Percentiles rank a stretch among this genome's conserved stretches.
These are phyloP conservation scores for Physcia stellaris DNA, from an alignment of 495 filamentous ascomycete genomes.

Conservation along the genomic window DNA sequence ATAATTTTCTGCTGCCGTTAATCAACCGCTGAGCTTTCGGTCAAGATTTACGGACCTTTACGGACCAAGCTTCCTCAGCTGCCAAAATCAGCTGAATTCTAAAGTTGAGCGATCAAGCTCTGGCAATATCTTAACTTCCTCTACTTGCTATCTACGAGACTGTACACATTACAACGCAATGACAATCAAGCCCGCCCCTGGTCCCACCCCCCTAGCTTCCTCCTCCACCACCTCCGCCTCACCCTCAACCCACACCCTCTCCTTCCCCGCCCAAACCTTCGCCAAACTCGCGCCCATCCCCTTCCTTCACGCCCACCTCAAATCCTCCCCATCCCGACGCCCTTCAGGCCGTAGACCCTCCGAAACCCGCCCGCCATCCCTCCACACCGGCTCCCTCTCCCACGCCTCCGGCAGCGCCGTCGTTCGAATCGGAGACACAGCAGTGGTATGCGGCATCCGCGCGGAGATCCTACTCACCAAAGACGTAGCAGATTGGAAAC, in stretches of 20 bases:
- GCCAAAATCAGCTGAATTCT: no score
- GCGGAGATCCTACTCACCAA: slow-evolving; percentile 67
- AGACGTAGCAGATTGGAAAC: slow-evolving; percentile 47
- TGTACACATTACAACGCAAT: no score
- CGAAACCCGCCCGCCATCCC: slow-evolving; percentile 51
- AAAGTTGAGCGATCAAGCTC: no score
- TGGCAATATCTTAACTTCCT: no score
- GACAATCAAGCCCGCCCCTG: neutral
- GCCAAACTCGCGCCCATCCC: slow-evolving; percentile 79
- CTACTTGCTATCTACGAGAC: no score
- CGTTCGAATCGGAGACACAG: slow-evolving; percentile 76
- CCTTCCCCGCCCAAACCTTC: slow-evolving; percentile 69
- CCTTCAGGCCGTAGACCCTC: slow-evolving; percentile 64
- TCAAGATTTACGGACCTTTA: no score
- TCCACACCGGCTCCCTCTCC: slow-evolving; percentile 68
- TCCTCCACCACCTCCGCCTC: no score
- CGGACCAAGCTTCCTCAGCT: no score
- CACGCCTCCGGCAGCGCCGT: slow-evolving; percentile 84
- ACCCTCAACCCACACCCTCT: slow-evolving; percentile 23
- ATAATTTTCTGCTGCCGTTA: no score
- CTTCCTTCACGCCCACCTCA: slow-evolving; percentile 79
- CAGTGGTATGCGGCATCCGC: slow-evolving; percentile 80
- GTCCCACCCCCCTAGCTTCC: no score
- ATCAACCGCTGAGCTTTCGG: no score
- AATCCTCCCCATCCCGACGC: slow-evolving; percentile 47